Conservation (phyloP, 495 filamentous ascomycete genomes). For the Aspergillus asperescens region DNA sequence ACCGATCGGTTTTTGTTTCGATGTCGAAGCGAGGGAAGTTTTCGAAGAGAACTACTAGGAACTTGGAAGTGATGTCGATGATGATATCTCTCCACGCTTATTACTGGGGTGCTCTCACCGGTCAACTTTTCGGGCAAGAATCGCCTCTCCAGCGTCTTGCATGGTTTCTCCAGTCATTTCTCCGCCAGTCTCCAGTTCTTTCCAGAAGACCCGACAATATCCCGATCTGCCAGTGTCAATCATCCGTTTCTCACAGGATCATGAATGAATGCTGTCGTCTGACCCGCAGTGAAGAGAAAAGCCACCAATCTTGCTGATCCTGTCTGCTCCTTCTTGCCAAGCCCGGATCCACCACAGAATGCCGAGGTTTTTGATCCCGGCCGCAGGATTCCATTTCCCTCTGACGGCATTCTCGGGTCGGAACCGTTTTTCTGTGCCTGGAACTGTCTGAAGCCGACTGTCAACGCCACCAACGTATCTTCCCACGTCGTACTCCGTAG, state of each 20-base stretch:
- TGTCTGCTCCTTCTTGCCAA: constrained; percentile 10
- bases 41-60: neutral
- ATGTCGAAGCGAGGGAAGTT: too few species aligned
- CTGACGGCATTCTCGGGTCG: constrained; percentile 5
- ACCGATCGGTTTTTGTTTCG: too few species aligned
- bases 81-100: neutral
- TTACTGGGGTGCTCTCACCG: constrained; percentile 16
- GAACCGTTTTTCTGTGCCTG: neutral
- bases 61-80: neutral
- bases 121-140: constrained; percentile 18
- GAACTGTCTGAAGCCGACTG: neutral
- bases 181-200: neutral
- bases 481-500: neutral
- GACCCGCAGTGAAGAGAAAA: neutral
- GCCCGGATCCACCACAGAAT: constrained; percentile 7
- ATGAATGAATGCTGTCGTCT: too few species aligned
- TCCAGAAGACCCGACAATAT: too few species aligned
- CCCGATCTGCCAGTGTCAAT: neutral
- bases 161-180: constrained; percentile 9
- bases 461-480: neutral
- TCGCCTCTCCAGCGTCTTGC: constrained; percentile 13
- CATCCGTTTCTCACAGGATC: too few species aligned
- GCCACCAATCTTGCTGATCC: neutral
- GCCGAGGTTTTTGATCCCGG: neutral
- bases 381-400: constrained; percentile 5